Base-by-base conservation (phyloP, 305 asterid species). In the Solanum aculeatissimum region DNA sequence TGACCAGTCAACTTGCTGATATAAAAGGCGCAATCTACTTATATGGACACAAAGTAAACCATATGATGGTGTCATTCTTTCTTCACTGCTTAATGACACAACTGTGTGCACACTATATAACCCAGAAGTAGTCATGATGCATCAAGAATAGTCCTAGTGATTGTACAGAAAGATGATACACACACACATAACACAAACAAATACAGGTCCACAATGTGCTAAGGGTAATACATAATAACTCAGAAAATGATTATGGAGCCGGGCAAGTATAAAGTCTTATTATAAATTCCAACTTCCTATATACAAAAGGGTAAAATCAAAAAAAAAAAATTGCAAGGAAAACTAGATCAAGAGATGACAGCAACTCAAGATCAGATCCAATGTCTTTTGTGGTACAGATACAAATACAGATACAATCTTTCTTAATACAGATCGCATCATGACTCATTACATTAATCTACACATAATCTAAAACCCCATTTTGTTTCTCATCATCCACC, bases 401-500 rank as follows among this genome's bases (percentile, higher is more conserved):
- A 75, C 81, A 75, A 75, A 75, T 77, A 77, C 65, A 77, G 47
- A 77, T 77, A 51, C 82, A 51, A 77, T 47, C 81, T 75, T 75
- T 75, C 62, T 55, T 54, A 53, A 77, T 60, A 84, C 79, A 78
- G 81, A 83, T 83, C 63, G 80, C 35, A 83, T 68, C 85, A 10
- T 51, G 65, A 77, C 2, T 51, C 29, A 77, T 7, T 77, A 77
- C 63, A 27, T 47, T 51, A 77, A 77, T 77, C 81, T 75, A 75
- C 81, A 75, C 81, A 75, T 75, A 25, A 75, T 49, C 82, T 77
- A 77, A 77, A 47, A 49, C 18, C 18, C 63, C 81, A 45, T 75
- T 77, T 77, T 77, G 82, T 77, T 77, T 49, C 63, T 77, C 82
- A 74, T 8, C 21, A 74, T 47, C 60, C 81, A 16, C 2, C 81